These are phyloP conservation scores for Lipomyces orientalis DNA, from an alignment of 805 yeast species.

Conservation along the genomic window DNA sequence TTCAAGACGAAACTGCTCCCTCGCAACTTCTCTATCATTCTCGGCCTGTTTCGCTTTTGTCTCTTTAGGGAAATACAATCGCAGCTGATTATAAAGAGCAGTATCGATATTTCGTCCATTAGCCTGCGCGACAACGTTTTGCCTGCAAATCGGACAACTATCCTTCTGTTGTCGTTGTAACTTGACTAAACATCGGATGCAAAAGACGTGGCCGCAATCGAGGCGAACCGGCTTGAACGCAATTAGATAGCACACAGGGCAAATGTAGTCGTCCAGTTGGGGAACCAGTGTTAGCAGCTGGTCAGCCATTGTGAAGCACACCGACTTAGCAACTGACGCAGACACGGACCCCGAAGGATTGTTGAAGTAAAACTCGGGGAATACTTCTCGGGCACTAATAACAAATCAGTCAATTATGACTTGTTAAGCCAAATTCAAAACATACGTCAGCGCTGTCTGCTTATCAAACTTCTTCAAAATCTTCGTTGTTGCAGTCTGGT, in stretches of 20 bases:
- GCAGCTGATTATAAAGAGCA: slow-evolving; percentile 58
- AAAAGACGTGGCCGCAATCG: slow-evolving; percentile 69
- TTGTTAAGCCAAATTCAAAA: background rate
- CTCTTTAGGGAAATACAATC: slow-evolving; percentile 68
- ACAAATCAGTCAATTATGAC: background rate
- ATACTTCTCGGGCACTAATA: slow-evolving; percentile 41
- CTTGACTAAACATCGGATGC: slow-evolving; percentile 73
- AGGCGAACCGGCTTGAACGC: slow-evolving; percentile 75
- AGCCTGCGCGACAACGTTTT: slow-evolving; percentile 60
- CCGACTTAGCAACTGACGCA: slow-evolving; percentile 55
- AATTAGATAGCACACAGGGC: slow-evolving; percentile 73
- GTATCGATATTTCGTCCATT: slow-evolving; percentile 65
- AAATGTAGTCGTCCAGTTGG: slow-evolving; percentile 74
- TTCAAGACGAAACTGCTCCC: slow-evolving; percentile 46
- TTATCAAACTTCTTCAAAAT: slow-evolving; percentile 79
- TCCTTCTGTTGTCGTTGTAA: slow-evolving; percentile 63
- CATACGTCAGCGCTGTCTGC: slow-evolving; percentile 58
- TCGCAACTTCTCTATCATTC: slow-evolving; percentile 55
- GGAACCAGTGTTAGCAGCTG: slow-evolving; percentile 65
- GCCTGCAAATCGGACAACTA: slow-evolving; percentile 71
- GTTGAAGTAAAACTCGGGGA: slow-evolving; percentile 50
- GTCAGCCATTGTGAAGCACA: slow-evolving; percentile 58
- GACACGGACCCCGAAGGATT: background rate
- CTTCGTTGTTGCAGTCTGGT: slow-evolving; percentile 67
- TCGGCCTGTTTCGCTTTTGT: slow-evolving; percentile 65